Evolutionary conservation across 1,284 basidiomycete genomes (phyloP).

Genomic region (Ustilago curta): DNA sequence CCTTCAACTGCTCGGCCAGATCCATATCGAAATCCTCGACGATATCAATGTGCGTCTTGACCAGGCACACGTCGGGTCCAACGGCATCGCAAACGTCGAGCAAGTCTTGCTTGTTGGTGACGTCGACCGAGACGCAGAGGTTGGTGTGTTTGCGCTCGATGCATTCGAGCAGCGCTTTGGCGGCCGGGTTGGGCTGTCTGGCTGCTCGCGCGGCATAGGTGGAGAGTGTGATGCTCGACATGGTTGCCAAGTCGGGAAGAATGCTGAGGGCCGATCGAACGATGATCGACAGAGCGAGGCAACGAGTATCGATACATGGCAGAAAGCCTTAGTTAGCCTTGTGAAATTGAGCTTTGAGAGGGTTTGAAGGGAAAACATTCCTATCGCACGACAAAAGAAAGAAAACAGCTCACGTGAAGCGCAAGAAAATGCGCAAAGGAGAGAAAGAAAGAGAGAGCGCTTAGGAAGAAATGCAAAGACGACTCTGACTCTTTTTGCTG

Average conservation of each 20-base stretch:
- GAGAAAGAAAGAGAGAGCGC: slow-evolving; percentile 3
- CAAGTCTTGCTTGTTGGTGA: slow-evolving; percentile 83
- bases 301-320: neutral
- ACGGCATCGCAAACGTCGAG: slow-evolving; percentile 88
- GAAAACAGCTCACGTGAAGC: slow-evolving; percentile 30
- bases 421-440: slow-evolving; percentile 21
- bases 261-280: slow-evolving; percentile 12
- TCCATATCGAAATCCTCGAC: slow-evolving; percentile 88
- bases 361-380: slow-evolving; percentile 5
- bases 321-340: no score
- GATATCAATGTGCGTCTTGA: slow-evolving; percentile 99
- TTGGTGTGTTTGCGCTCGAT: slow-evolving; percentile 92
- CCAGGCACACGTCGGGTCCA: slow-evolving; percentile 87
- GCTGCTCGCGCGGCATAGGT: slow-evolving; percentile 59
- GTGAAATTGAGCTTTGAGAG: neutral
- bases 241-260: slow-evolving; percentile 8
- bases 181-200: slow-evolving; percentile 59
- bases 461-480: no score
- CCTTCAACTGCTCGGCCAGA: slow-evolving; percentile 79
- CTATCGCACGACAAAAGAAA: slow-evolving; percentile 29
- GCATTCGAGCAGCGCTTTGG: slow-evolving; percentile 76
- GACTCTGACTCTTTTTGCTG: neutral
- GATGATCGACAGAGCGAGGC: slow-evolving; percentile 41
- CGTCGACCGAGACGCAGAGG: slow-evolving; percentile 94
- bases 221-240: slow-evolving; percentile 46